Conservation (phyloP, 805 yeast species). For the Dipodascus albidus region DNA sequence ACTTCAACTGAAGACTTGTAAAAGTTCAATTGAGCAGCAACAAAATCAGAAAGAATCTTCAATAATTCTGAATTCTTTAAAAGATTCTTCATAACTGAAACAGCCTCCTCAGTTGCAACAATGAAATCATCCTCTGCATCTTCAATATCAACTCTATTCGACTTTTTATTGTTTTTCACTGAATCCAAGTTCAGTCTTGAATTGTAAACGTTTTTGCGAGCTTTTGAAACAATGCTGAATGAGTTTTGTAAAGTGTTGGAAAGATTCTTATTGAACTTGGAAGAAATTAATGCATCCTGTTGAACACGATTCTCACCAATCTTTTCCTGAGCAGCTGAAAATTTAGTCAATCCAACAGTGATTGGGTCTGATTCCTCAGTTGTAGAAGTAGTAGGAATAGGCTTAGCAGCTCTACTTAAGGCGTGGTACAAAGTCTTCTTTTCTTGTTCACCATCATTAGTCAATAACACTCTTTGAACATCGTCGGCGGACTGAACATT, state of each 20-base stretch:
- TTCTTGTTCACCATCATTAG: constrained; percentile 36
- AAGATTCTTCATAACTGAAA: constrained; percentile 69
- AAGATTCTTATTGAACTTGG: constrained; percentile 59
- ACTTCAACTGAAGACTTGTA: constrained; percentile 65
- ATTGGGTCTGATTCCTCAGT: constrained; percentile 39
- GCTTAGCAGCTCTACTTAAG: constrained; percentile 61
- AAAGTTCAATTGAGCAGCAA: constrained; percentile 70
- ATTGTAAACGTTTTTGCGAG: constrained; percentile 64
- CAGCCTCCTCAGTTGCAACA: constrained; percentile 81
- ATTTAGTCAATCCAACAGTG: constrained; percentile 50
- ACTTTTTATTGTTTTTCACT: constrained; percentile 48
- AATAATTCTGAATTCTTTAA: constrained; percentile 60
- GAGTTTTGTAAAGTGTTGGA: constrained; percentile 48
- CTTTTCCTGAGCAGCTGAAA: constrained; percentile 59
- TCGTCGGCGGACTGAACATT: constrained; percentile 70
- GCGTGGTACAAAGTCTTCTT: constrained; percentile 84
- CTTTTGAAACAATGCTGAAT: constrained; percentile 50
- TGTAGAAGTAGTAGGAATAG: constrained; percentile 29
- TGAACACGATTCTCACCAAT: constrained; percentile 74
- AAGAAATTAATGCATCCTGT: constrained; percentile 63
- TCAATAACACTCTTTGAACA: constrained; percentile 61
- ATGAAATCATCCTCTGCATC: constrained; percentile 84
- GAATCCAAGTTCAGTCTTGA: constrained; percentile 72
- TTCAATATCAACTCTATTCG: constrained; percentile 65
- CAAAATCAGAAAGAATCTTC: constrained; percentile 53